A percentile compares a stretch with the other conserved stretches of the same genome.
These are phyloP conservation scores for Cystobasidium sp. DNA, from an alignment of 1,284 basidiomycete species.

Conservation along the genomic window DNA sequence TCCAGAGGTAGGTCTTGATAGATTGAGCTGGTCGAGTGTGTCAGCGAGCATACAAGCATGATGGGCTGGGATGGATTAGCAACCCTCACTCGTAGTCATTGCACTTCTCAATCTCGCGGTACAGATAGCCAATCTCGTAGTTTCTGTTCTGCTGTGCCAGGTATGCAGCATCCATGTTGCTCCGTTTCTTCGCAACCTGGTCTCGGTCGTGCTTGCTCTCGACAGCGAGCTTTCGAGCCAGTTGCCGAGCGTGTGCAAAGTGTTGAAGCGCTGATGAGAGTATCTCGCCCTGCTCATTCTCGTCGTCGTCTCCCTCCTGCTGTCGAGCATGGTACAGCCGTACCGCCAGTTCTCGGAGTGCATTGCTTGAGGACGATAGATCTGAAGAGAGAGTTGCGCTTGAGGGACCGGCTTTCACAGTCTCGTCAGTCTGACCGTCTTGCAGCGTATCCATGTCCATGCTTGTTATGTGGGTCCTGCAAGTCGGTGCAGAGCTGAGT, in stretches of 20 bases:
- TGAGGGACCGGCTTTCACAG: background rate
- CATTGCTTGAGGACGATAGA: background rate
- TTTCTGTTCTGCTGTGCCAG: slow-evolving; percentile 49
- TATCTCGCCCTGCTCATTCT: background rate
- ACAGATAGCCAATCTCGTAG: slow-evolving; percentile 51
- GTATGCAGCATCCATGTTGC: slow-evolving; percentile 22
- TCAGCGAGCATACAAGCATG: background rate
- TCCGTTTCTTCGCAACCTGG: slow-evolving; percentile 19
- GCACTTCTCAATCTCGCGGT: slow-evolving; percentile 50
- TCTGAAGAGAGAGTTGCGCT: background rate
- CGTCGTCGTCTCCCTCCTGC: background rate
- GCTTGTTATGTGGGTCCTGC: background rate
- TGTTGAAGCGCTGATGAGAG: slow-evolving; percentile 22
- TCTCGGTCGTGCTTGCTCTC: slow-evolving; percentile 12
- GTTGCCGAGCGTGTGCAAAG: slow-evolving; percentile 26
- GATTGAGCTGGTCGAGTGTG: slow-evolving; percentile 45
- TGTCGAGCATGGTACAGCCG: slow-evolving; percentile 15
- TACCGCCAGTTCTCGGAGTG: slow-evolving; percentile 22
- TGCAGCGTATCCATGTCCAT: background rate
- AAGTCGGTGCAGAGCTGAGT: background rate
- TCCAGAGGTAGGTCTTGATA: slow-evolving; percentile 50
- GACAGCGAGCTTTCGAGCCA: slow-evolving; percentile 3
- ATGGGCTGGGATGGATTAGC: background rate
- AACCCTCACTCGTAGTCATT: slow-evolving; percentile 50
- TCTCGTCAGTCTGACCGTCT: background rate